Evolutionary conservation across 768 basidiomycete species (phyloP).

Genomic region (Symmetrospora coprosmae): DNA sequence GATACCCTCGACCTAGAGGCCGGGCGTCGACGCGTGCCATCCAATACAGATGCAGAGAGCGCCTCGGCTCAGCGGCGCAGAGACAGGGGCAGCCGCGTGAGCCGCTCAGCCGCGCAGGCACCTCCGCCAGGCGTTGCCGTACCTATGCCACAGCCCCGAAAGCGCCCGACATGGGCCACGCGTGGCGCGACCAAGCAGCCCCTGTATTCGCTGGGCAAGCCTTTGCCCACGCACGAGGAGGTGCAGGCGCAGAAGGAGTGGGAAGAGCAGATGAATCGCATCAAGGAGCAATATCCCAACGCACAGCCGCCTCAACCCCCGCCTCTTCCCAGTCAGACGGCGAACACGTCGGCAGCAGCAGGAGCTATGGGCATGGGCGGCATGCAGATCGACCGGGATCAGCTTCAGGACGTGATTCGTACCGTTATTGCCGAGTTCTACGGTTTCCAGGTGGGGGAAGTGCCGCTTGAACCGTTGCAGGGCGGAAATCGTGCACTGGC

Average conservation of each 20-base stretch:
- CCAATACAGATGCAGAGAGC: too few relatives aligned
- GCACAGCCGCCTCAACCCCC: slow-evolving; percentile 6
- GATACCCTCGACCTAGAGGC: too few relatives aligned
- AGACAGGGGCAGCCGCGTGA: too few relatives aligned
- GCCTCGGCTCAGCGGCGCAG: too few relatives aligned
- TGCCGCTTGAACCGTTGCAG: too few relatives aligned
- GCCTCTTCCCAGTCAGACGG: not conserved
- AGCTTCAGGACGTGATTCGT: not conserved
- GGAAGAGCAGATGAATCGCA: slow-evolving; percentile 4
- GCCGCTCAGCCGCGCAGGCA: too few relatives aligned
- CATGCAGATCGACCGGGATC: not conserved
- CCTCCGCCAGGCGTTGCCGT: slow-evolving; percentile 7
- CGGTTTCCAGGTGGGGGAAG: not conserved
- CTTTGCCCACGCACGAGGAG: slow-evolving; percentile 15
- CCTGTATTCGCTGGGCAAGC: slow-evolving; percentile 3
- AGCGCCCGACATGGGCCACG: not conserved
- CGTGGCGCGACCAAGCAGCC: not conserved
- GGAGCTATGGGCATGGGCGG: not conserved
- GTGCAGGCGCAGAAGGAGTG: slow-evolving; percentile 6
- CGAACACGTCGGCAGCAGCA: too few relatives aligned
- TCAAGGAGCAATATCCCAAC: slow-evolving; percentile 6
- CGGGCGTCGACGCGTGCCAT: too few relatives aligned
- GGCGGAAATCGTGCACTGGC: too few relatives aligned
- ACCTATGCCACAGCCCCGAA: not conserved
- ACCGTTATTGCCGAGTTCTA: not conserved